Conservation (phyloP, 108 stramenopile genomes). For the Schizochytrium sp. region DNA sequence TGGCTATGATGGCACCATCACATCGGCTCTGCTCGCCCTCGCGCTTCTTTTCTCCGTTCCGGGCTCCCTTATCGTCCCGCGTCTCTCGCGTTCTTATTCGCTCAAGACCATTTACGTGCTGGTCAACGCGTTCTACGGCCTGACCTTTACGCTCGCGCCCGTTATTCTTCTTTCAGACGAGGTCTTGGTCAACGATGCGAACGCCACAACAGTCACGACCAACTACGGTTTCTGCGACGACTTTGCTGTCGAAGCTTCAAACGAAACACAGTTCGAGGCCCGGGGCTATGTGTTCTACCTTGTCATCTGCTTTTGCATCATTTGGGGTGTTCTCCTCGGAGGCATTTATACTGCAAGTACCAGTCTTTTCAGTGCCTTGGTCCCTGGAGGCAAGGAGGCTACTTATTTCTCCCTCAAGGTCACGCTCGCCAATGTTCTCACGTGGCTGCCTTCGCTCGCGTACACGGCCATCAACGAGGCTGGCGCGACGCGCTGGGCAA, state of each 20-base stretch:
- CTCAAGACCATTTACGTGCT: not conserved
- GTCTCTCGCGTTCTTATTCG: too few species aligned
- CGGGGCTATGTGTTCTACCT: not conserved
- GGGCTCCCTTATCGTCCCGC: not conserved
- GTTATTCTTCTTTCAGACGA: not conserved
- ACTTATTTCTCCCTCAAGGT: not conserved
- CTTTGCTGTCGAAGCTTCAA: not conserved
- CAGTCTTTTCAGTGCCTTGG: not conserved
- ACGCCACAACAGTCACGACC: not conserved
- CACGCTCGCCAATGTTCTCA: not conserved
- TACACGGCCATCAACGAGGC: conserved; percentile 3
- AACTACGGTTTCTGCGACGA: not conserved
- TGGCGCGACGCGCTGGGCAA: not conserved
- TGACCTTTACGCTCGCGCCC: not conserved
- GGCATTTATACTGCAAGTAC: not conserved
- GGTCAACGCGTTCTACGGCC: not conserved
- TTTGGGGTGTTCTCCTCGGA: not conserved
- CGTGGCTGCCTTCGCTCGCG: not conserved
- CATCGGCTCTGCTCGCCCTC: not conserved
- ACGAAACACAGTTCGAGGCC: not conserved
- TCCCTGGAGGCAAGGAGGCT: not conserved
- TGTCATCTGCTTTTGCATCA: not conserved
- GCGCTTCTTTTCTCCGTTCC: not conserved
- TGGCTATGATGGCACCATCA: not conserved
- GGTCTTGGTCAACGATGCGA: not conserved